phyloP scores from a whole-genome alignment of 2,329 filamentous ascomycete species.

The Diaporthe australafricana region DNA sequence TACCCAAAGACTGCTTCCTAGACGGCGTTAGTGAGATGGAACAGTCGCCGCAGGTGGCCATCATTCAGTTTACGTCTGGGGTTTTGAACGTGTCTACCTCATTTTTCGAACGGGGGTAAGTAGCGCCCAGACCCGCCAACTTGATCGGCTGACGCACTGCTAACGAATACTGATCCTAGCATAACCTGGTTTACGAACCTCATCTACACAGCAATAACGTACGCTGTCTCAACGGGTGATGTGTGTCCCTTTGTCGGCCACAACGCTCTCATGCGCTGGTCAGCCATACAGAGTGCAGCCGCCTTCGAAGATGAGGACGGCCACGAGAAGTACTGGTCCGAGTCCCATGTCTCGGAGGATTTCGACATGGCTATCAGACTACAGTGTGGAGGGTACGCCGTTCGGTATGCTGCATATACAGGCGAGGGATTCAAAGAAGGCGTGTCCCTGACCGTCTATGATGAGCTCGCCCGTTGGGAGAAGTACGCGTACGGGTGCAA shows the following conservation, averaged over 20 bases:
- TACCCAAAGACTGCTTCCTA: constrained; percentile 80
- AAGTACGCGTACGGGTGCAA: constrained; percentile 89
- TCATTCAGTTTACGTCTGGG: constrained; percentile 78
- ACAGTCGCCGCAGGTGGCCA: constrained; percentile 75
- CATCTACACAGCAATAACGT: constrained; percentile 78
- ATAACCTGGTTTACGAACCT: constrained; percentile 84
- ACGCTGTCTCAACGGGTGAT: constrained; percentile 79
- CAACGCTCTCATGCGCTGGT: constrained; percentile 82
- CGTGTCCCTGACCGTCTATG: constrained; percentile 85
- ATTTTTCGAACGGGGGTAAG: constrained; percentile 75
- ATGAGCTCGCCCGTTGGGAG: constrained; percentile 86
- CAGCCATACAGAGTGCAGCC: constrained; percentile 78
- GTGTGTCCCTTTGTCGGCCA: constrained; percentile 84
- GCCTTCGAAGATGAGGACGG: constrained; percentile 74
- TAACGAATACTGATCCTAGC: constrained; percentile 32
- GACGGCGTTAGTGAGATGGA: constrained; percentile 83
- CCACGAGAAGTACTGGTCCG: constrained; percentile 85
- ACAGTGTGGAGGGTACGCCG: constrained; percentile 76
- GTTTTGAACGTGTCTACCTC: constrained; percentile 81
- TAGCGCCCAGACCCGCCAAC: constrained; percentile 34
- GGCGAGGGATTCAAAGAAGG: constrained; percentile 82
- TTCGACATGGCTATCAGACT: constrained; percentile 85
- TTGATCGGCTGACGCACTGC: not conserved
- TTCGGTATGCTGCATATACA: constrained; percentile 77
- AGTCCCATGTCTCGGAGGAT: constrained; percentile 82